These are phyloP conservation scores for Pseudogymnoascus sp. DNA, from an alignment of 2,329 filamentous ascomycete species.

Conservation along the genomic window DNA sequence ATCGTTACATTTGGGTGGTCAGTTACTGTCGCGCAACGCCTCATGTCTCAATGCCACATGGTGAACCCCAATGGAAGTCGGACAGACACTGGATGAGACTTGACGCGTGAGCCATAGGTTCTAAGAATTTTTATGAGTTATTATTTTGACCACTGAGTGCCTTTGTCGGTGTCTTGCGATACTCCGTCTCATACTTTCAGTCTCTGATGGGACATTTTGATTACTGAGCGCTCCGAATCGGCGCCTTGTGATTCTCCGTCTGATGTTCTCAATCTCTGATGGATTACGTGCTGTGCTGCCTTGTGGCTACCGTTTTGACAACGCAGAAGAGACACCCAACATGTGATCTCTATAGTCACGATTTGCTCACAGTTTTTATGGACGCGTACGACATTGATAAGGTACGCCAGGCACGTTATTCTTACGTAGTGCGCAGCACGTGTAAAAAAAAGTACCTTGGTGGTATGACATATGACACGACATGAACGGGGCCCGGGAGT, in stretches of 20 bases:
- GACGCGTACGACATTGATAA: not conserved
- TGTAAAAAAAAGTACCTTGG: not conserved
- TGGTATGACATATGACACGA: constrained; percentile 4
- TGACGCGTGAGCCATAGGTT: constrained; percentile 4
- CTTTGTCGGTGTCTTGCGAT: not conserved
- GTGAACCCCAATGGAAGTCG: not conserved
- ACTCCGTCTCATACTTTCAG: not conserved
- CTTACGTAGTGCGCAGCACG: constrained; percentile 3
- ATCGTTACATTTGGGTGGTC: not conserved
- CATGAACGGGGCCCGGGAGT: not conserved
- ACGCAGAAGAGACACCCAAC: not conserved
- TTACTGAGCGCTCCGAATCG: not conserved
- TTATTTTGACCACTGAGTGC: not conserved
- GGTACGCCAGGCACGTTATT: not conserved
- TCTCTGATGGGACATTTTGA: not conserved
- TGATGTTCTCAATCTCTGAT: not conserved
- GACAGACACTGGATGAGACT: not conserved
- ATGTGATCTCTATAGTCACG: not conserved
- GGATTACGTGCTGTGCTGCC: not conserved
- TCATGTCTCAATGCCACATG: constrained; percentile 2
- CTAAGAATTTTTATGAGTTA: not conserved
- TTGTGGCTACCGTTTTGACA: not conserved
- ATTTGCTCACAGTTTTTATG: not conserved
- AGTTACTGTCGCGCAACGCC: not conserved
- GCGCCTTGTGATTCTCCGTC: not conserved